A percentile compares a stretch with the other conserved stretches of the same genome.
phyloP scores from a whole-genome alignment of 1,284 basidiomycete genomes.

The Rhizoctonia solani region DNA sequence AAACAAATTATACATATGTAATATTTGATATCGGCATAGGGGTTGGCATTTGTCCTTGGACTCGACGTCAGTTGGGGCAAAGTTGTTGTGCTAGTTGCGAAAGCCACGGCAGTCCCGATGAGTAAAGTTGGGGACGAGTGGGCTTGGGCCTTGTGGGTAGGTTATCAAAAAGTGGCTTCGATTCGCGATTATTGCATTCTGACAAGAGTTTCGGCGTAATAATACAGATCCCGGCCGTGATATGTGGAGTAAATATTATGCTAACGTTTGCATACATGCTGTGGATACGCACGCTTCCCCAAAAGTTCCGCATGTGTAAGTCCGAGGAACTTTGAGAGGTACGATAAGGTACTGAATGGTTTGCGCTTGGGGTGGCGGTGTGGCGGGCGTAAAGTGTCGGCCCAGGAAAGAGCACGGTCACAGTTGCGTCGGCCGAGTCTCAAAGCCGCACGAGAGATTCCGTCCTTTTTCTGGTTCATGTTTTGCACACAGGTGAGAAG shows the following conservation, averaged over 20 bases:
- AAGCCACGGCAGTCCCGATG: slow-evolving; percentile 14
- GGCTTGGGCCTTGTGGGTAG: slow-evolving; percentile 19
- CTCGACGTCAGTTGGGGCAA: slow-evolving; percentile 23
- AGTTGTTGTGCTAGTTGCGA: slow-evolving; percentile 11
- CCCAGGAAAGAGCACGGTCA: neutral
- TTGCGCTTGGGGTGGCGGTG: neutral
- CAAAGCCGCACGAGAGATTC: slow-evolving; percentile 8
- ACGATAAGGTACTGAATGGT: neutral
- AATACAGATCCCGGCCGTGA: slow-evolving; percentile 1
- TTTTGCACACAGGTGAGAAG: slow-evolving; percentile 3
- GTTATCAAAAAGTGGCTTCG: neutral
- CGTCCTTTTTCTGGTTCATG: slow-evolving; percentile 24
- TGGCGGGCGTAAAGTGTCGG: slow-evolving; percentile 4
- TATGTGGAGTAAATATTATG: slow-evolving; percentile 6
- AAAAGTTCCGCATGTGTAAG: slow-evolving; percentile 3
- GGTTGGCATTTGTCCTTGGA: slow-evolving; percentile 19
- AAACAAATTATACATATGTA: neutral
- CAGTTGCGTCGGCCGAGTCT: slow-evolving; percentile 10
- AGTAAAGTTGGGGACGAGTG: neutral
- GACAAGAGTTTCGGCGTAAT: neutral
- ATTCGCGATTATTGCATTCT: neutral
- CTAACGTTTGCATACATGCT: slow-evolving; percentile 18
- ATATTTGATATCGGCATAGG: neutral
- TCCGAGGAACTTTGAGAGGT: neutral
- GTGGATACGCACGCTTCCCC: slow-evolving; percentile 17